phyloP scores from a whole-genome alignment of 306 rosid species.

The Glycine soja region DNA sequence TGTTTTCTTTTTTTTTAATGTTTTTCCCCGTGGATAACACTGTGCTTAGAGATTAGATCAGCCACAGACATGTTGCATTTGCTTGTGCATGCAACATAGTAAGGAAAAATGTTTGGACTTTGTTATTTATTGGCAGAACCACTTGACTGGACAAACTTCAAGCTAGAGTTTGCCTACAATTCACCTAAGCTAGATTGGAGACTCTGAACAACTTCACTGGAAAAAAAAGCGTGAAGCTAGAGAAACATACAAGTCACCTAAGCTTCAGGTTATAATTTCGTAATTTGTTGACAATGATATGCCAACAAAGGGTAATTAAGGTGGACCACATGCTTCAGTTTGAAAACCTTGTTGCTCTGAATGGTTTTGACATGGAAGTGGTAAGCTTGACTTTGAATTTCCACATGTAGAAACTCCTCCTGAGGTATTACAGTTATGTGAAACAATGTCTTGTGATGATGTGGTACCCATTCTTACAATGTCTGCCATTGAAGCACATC shows the following conservation, averaged over 20 bases:
- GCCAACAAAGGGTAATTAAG: too few relatives aligned
- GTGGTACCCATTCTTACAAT: conserved; percentile 65
- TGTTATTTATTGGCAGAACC: too few relatives aligned
- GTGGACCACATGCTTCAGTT: too few relatives aligned
- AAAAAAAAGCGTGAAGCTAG: too few relatives aligned
- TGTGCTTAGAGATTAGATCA: conserved; percentile 11
- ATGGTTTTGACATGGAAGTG: conserved; percentile 45
- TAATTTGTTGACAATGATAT: too few relatives aligned
- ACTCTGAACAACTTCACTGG: too few relatives aligned
- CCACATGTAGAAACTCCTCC: conserved; percentile 49
- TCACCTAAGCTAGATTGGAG: too few relatives aligned
- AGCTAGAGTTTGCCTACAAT: too few relatives aligned
- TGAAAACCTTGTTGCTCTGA: too few relatives aligned
- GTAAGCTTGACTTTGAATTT: conserved; percentile 47
- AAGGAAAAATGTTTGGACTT: conserved; percentile 27
- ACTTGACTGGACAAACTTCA: too few relatives aligned
- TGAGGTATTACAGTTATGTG: conserved; percentile 43
- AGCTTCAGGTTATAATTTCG: too few relatives aligned
- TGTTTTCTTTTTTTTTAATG: conserved; percentile 18
- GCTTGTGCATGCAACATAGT: conserved; percentile 18
- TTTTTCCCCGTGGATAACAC: conserved; percentile 21
- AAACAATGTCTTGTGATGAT: conserved; percentile 49
- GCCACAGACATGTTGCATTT: conserved; percentile 37
- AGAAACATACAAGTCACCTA: too few relatives aligned
- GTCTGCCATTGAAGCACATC: conserved; percentile 73